Percentiles rank a stretch among this genome's conserved stretches.
These are phyloP conservation scores for Auxenochlorella protothecoides DNA, from an alignment of 139 green algal genomes.

Conservation along the genomic window DNA sequence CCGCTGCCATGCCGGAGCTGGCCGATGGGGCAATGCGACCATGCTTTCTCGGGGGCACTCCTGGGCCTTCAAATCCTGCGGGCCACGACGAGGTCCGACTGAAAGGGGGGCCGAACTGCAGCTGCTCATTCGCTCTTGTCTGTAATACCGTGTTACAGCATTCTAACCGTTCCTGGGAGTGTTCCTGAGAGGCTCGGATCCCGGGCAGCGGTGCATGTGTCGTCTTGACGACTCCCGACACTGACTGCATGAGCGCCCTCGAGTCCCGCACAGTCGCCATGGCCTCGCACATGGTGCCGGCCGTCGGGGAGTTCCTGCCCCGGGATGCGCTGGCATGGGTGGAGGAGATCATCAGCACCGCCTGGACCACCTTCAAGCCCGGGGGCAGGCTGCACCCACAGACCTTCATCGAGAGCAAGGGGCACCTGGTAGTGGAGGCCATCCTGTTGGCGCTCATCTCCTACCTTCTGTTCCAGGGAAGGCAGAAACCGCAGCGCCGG, in stretches of 20 bases:
- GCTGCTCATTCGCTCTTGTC: no score
- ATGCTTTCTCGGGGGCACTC: background rate
- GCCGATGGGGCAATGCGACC: background rate
- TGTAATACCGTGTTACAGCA: no score
- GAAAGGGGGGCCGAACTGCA: no score
- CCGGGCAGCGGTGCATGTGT: no score
- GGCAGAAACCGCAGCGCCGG: conserved; percentile 30
- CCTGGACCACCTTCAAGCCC: conserved; percentile 60
- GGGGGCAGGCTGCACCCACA: conserved; percentile 66
- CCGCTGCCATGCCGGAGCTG: background rate
- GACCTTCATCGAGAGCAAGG: conserved; percentile 68
- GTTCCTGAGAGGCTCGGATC: no score
- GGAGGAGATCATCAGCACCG: conserved; percentile 14
- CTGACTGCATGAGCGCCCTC: background rate
- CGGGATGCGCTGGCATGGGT: background rate
- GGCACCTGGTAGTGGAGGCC: conserved; percentile 68
- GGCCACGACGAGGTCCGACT: no score
- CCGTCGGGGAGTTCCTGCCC: background rate
- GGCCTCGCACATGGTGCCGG: background rate
- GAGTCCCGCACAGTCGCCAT: background rate
- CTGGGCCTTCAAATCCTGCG: no score
- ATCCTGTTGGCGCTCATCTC: conserved; percentile 61
- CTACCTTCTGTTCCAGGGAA: conserved; percentile 59
- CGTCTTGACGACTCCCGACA: background rate
- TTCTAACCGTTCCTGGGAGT: no score